These are phyloP conservation scores for Alloteropsis angusta DNA, from an alignment of 202 grass and related monocot species.

Conservation along the genomic window DNA sequence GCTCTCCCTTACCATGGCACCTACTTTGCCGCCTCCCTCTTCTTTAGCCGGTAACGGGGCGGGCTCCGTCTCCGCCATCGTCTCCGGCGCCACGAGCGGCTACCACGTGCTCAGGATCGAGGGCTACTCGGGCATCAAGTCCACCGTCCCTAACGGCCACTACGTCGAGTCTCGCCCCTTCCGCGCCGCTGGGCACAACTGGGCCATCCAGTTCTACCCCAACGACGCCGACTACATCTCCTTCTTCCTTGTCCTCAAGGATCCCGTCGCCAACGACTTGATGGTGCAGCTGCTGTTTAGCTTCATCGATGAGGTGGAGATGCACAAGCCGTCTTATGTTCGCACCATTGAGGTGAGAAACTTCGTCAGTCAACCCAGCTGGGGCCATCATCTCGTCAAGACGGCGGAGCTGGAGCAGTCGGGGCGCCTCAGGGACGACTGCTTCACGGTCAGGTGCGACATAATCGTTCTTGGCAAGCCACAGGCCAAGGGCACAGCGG, in stretches of 20 bases:
- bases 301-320: not conserved
- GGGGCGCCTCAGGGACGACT: not conserved
- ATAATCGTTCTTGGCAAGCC: not conserved
- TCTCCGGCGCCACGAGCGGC: not conserved
- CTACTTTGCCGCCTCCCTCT: not conserved
- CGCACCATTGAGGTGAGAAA: not conserved
- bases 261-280: not conserved
- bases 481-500: not conserved
- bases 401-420: not conserved
- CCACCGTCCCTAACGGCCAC: not conserved
- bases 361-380: not conserved
- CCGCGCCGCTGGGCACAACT: not conserved
- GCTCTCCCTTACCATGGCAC: not conserved
- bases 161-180: not conserved
- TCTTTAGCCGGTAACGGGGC: not conserved
- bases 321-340: not conserved
- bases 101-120: constrained; percentile 11
- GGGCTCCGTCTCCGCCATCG: not conserved
- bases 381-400: not conserved
- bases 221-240: not conserved
- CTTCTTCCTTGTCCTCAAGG: not conserved
- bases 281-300: not conserved
- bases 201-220: not conserved
- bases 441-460: not conserved
- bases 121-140: not conserved